Evolutionary conservation across 1,284 basidiomycete species (phyloP).

Genomic region (Phellopilus nigrolimitatus): DNA sequence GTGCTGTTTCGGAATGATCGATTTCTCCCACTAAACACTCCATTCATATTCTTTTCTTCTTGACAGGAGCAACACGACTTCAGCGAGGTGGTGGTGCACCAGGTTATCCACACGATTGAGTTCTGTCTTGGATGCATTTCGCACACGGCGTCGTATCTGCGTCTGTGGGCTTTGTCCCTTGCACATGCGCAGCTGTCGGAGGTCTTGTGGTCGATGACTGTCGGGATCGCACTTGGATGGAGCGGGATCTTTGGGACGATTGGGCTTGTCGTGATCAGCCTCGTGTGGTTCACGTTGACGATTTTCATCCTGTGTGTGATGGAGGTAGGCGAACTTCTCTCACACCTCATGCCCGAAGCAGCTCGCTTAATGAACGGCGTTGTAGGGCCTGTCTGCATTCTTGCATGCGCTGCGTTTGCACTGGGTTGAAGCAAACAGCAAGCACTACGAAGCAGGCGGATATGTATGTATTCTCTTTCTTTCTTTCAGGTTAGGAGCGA

Average conservation of each 20-base stretch:
- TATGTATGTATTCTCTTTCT: conserved; percentile 53
- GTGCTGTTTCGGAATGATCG: conserved; percentile 26
- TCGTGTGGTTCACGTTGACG: conserved; percentile 81
- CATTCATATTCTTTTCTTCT: conserved; percentile 13
- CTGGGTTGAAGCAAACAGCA: conserved; percentile 98
- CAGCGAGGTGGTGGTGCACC: conserved; percentile 93
- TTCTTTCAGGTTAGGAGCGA: conserved; percentile 27
- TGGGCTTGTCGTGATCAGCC: conserved; percentile 60
- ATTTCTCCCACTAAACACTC: conserved; percentile 13
- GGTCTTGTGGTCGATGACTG: conserved; percentile 87
- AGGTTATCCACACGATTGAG: conserved; percentile 97
- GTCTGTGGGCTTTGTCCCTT: conserved; percentile 96
- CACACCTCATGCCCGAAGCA: conserved; percentile 3
- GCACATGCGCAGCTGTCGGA: conserved; percentile 98
- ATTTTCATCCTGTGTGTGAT: conserved; percentile 83
- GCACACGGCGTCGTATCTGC: conserved; percentile 98
- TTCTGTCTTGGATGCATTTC: conserved; percentile 99
- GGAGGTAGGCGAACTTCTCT: conserved; percentile 61
- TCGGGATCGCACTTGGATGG: conserved; percentile 56
- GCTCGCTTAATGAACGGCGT: conserved; percentile 4
- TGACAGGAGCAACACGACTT: conserved; percentile 78
- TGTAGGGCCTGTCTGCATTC: conserved; percentile 87
- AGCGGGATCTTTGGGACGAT: conserved; percentile 55
- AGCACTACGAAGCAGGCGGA: conserved; percentile 90
- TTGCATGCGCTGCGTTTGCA: conserved; percentile 94